These are phyloP conservation scores for Leccinum ochraceum DNA, from an alignment of 768 basidiomycete species.

Conservation along the genomic window DNA sequence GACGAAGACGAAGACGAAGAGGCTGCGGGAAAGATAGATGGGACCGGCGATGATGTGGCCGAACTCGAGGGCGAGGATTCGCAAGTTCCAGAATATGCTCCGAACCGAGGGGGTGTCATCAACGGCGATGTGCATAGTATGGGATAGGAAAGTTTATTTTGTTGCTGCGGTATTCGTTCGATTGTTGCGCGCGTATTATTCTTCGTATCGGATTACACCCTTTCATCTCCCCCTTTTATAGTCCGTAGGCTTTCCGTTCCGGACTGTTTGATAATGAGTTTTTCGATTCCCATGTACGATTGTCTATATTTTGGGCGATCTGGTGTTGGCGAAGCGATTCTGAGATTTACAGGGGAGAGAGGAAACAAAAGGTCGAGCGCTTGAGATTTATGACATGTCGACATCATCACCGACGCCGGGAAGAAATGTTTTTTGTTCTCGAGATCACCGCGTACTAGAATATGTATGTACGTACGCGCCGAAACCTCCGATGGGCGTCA, in stretches of 20 bases:
- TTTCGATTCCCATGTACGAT: background rate
- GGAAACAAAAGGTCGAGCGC: background rate
- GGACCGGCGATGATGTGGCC: conserved; percentile 11
- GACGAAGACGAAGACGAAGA: conserved; percentile 57
- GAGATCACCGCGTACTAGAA: background rate
- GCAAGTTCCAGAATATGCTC: background rate
- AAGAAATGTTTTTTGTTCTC: background rate
- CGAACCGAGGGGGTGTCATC: conserved; percentile 1
- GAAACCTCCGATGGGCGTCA: background rate
- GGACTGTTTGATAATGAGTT: background rate
- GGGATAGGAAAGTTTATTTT: conserved; percentile 7
- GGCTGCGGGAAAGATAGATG: background rate
- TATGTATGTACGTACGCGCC: background rate
- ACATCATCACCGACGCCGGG: background rate
- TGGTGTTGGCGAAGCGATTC: background rate
- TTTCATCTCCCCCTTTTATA: background rate
- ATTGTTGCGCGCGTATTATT: background rate
- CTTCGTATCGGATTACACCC: background rate
- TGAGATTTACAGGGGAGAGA: background rate
- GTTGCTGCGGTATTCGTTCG: background rate
- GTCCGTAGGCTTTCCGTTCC: background rate
- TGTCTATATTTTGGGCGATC: background rate
- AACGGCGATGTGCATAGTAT: conserved; percentile 27
- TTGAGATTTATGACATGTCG: background rate
- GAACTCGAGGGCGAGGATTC: conserved; percentile 1